A percentile compares a stretch with the other conserved stretches of the same genome.
phyloP scores from a whole-genome alignment of 495 filamentous ascomycete species.

The Aspergillus campestris region DNA sequence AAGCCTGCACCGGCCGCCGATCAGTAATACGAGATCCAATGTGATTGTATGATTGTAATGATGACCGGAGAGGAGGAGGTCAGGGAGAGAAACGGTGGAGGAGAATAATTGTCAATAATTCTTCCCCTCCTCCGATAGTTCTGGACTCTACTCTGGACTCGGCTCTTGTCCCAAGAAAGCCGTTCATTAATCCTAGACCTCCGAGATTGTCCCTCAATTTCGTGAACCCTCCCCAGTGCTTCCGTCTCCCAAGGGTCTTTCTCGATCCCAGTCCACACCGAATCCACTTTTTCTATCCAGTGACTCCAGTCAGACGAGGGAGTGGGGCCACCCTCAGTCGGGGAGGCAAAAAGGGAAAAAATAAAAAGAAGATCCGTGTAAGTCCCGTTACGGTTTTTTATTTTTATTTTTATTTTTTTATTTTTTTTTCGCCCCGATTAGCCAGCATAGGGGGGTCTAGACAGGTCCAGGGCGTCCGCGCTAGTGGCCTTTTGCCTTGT shows the following conservation, averaged over 20 bases:
- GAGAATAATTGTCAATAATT: too few species aligned
- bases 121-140: too few species aligned
- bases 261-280: too few species aligned
- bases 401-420: background rate
- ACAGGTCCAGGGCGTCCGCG: slow-evolving; percentile 10
- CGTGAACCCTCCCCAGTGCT: background rate
- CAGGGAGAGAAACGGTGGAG: too few species aligned
- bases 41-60: too few species aligned
- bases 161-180: too few species aligned
- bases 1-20: too few species aligned
- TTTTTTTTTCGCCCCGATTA: slow-evolving; percentile 12
- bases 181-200: too few species aligned
- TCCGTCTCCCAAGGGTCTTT: background rate
- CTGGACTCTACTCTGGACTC: too few species aligned
- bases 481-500: background rate
- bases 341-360: background rate
- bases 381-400: slow-evolving; percentile 10
- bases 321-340: background rate
- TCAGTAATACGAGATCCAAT: too few species aligned
- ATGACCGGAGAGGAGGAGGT: too few species aligned
- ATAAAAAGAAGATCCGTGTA: slow-evolving; percentile 12
- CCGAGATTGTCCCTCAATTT: background rate
- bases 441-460: slow-evolving; percentile 17
- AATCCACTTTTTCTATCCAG: too few species aligned
- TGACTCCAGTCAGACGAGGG: background rate